phyloP scores from a whole-genome alignment of 2,329 filamentous ascomycete genomes.

The Xylaria sp. region DNA sequence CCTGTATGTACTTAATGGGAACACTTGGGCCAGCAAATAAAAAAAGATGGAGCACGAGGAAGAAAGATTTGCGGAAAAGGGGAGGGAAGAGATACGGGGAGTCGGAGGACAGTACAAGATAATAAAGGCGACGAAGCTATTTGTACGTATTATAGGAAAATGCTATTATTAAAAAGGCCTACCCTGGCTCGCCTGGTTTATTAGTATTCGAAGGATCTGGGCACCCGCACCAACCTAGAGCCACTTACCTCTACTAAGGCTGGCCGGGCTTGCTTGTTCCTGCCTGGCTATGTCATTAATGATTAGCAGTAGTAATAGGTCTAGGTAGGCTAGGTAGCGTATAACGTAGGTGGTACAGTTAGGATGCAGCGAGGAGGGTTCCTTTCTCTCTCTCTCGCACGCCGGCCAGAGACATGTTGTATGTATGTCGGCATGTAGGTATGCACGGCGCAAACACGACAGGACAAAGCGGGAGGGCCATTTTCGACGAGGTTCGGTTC shows the following conservation, averaged over 20 bases:
- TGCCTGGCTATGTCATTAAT: slow-evolving; percentile 7
- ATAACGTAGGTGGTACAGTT: neutral
- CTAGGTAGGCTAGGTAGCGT: neutral
- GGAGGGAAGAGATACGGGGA: slow-evolving; percentile 20
- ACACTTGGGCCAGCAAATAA: neutral
- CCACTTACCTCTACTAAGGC: slow-evolving; percentile 7
- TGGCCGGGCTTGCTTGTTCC: slow-evolving; percentile 22
- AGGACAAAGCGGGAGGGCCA: slow-evolving; percentile 17
- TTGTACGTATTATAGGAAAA: slow-evolving; percentile 34
- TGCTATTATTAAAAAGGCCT: slow-evolving; percentile 28
- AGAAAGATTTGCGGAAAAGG: slow-evolving; percentile 18
- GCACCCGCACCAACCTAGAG: slow-evolving; percentile 28
- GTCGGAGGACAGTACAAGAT: slow-evolving; percentile 16
- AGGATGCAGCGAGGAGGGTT: neutral
- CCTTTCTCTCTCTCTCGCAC: neutral
- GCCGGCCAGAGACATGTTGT: neutral
- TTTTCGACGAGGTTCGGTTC: slow-evolving; percentile 12
- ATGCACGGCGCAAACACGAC: slow-evolving; percentile 23
- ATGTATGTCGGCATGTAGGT: neutral
- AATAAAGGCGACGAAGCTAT: slow-evolving; percentile 38
- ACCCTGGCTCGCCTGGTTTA: slow-evolving; percentile 32
- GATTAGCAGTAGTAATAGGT: slow-evolving; percentile 23
- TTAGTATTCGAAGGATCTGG: slow-evolving; percentile 39
- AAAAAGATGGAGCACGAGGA: slow-evolving; percentile 24
- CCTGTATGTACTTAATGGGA: neutral